A percentile compares a stretch with the other conserved stretches of the same genome.
phyloP scores from a whole-genome alignment of 176 grass and related monocot genomes.

The Aegilops bicornis region DNA sequence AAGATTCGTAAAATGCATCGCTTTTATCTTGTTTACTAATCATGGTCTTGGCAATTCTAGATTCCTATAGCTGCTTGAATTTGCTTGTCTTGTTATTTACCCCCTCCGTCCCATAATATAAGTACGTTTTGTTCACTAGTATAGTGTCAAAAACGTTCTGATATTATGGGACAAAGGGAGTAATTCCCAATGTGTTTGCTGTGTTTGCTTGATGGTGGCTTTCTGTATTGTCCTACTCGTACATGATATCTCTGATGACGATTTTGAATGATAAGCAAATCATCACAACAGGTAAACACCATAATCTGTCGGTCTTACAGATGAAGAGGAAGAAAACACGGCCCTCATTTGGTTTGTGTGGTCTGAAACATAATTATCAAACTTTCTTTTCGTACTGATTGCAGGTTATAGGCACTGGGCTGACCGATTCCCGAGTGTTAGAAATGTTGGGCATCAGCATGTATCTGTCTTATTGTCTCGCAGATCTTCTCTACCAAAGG shows the following conservation, averaged over 20 bases:
- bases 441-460: slow-evolving; percentile 34
- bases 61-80: not conserved
- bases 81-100: too few species aligned
- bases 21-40: not conserved
- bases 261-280: slow-evolving; percentile 39
- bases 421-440: slow-evolving; percentile 38
- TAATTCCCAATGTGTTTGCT: too few species aligned
- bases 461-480: not conserved
- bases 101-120: too few species aligned
- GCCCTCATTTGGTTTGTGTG: not conserved
- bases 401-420: slow-evolving; percentile 11
- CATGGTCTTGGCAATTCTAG: not conserved
- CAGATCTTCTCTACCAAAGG: not conserved
- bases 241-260: too few species aligned
- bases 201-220: too few species aligned
- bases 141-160: too few species aligned
- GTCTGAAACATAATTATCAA: not conserved
- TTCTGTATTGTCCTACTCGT: too few species aligned
- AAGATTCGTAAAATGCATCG: too few species aligned
- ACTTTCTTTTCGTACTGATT: slow-evolving; percentile 18
- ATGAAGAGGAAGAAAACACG: not conserved
- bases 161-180: too few species aligned
- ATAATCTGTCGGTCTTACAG: not conserved
- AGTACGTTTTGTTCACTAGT: too few species aligned
- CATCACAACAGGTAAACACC: slow-evolving; percentile 44